Conservation (phyloP, 495 filamentous ascomycete species). For the Neurospora intermedia region DNA sequence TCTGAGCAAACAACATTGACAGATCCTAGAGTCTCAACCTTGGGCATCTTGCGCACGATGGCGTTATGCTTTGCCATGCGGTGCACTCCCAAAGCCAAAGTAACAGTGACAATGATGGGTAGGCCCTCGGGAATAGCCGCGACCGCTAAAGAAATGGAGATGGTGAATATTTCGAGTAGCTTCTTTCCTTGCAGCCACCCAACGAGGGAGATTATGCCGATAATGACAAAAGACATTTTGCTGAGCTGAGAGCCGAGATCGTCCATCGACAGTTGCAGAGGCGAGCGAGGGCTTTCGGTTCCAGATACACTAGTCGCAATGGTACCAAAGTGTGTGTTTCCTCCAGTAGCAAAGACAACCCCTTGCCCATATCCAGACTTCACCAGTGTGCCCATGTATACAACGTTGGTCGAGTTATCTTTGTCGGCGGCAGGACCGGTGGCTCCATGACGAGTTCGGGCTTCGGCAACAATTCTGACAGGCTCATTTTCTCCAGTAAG, state of each 20-base stretch:
- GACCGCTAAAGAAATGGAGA: slow-evolving; percentile 92
- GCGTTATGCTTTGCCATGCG: slow-evolving; percentile 90
- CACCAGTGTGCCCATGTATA: slow-evolving; percentile 96
- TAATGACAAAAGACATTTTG: slow-evolving; percentile 91
- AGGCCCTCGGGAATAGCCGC: slow-evolving; percentile 95
- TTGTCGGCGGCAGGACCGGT: slow-evolving; percentile 14
- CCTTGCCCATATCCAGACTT: slow-evolving; percentile 94
- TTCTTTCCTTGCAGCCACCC: slow-evolving; percentile 82
- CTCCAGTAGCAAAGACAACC: slow-evolving; percentile 87
- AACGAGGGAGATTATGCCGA: slow-evolving; percentile 80
- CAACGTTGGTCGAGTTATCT: slow-evolving; percentile 56
- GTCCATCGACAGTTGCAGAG: slow-evolving; percentile 94
- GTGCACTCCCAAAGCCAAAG: slow-evolving; percentile 84
- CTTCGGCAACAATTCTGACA: slow-evolving; percentile 63
- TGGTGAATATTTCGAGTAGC: slow-evolving; percentile 92
- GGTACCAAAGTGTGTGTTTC: slow-evolving; percentile 89
- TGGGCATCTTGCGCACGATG: slow-evolving; percentile 89
- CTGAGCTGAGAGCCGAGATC: slow-evolving; percentile 86
- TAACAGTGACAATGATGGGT: slow-evolving; percentile 96
- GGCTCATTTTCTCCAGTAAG: slow-evolving; percentile 95
- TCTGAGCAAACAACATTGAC: slow-evolving; percentile 98
- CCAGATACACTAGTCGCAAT: slow-evolving; percentile 86
- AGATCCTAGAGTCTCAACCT: slow-evolving; percentile 93
- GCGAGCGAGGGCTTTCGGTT: slow-evolving; percentile 89
- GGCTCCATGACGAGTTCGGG: slow-evolving; percentile 46